phyloP scores from a whole-genome alignment of 192 early-diverging fungal genomes.

The Coemansia sp. region DNA sequence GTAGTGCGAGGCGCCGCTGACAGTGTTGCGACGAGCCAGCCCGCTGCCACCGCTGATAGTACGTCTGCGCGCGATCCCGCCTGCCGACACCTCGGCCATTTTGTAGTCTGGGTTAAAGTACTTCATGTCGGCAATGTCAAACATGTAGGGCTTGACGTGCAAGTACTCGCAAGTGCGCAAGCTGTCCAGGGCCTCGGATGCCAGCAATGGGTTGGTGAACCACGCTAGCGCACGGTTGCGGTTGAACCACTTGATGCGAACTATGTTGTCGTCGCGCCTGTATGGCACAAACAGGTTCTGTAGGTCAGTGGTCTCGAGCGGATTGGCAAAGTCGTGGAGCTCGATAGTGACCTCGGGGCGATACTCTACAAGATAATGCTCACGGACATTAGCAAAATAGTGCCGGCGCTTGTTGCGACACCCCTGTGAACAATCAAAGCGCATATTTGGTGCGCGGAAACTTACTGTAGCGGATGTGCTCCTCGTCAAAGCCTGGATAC shows the following conservation, averaged over 20 bases:
- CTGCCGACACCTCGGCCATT: constrained; percentile 25
- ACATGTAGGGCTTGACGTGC: constrained; percentile 47
- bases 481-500: constrained; percentile 47
- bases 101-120: constrained; percentile 53
- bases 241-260: constrained; percentile 57
- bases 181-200: constrained; percentile 43
- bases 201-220: constrained; percentile 48
- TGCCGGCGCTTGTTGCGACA: neutral
- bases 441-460: neutral
- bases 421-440: neutral
- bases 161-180: constrained; percentile 47
- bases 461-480: constrained; percentile 56
- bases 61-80: constrained; percentile 45
- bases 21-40: constrained; percentile 54
- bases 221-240: constrained; percentile 53
- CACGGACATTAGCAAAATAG: neutral
- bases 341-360: constrained; percentile 53
- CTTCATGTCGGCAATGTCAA: constrained; percentile 43
- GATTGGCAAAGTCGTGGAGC: constrained; percentile 52
- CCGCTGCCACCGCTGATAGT: constrained; percentile 47
- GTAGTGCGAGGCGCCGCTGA: constrained; percentile 55
- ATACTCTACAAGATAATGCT: constrained; percentile 33
- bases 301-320: constrained; percentile 50
- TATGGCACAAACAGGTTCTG: constrained; percentile 42
- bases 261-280: constrained; percentile 54